These are phyloP conservation scores for Xylariomycetidae sp. DNA, from an alignment of 2,329 filamentous ascomycete species.

Conservation along the genomic window DNA sequence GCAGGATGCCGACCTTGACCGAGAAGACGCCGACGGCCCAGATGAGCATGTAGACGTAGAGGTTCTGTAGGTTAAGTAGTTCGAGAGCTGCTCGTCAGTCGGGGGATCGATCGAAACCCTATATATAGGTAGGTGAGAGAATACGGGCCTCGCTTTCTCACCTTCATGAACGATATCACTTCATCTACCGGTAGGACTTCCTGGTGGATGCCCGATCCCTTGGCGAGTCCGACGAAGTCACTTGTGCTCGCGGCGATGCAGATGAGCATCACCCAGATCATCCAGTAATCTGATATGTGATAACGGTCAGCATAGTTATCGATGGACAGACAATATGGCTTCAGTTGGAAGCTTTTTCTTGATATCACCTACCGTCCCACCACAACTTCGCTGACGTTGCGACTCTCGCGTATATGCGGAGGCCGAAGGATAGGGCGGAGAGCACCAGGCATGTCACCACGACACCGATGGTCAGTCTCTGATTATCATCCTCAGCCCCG, in stretches of 20 bases:
- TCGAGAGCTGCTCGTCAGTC: too few relatives aligned
- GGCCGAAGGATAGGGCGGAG: constrained; percentile 18
- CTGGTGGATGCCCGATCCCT: constrained; percentile 21
- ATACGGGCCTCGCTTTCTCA: too few relatives aligned
- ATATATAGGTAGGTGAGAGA: too few relatives aligned
- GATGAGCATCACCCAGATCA: constrained; percentile 22
- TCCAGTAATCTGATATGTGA: too few relatives aligned
- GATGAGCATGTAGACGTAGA: constrained; percentile 23
- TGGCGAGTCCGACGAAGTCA: constrained; percentile 18
- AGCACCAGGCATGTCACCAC: constrained; percentile 20
- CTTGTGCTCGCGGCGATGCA: constrained; percentile 18
- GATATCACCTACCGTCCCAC: constrained; percentile 24
- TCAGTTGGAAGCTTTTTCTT: too few relatives aligned
- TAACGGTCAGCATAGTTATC: too few relatives aligned
- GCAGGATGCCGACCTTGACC: constrained; percentile 24
- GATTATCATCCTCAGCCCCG: constrained; percentile 15
- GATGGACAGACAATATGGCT: too few relatives aligned
- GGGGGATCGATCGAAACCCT: too few relatives aligned
- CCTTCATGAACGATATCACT: constrained; percentile 18
- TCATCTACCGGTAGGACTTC: constrained; percentile 12
- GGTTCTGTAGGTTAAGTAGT: constrained; percentile 11
- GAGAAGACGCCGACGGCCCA: constrained; percentile 23
- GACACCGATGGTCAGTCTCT: constrained; percentile 23
- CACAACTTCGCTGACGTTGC: constrained; percentile 20
- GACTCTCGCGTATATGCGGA: constrained; percentile 21